Evolutionary conservation across 2,329 filamentous ascomycete genomes (phyloP), one percentile per base, ranked within the genome.

Genomic region (Fusarium hostae): DNA sequence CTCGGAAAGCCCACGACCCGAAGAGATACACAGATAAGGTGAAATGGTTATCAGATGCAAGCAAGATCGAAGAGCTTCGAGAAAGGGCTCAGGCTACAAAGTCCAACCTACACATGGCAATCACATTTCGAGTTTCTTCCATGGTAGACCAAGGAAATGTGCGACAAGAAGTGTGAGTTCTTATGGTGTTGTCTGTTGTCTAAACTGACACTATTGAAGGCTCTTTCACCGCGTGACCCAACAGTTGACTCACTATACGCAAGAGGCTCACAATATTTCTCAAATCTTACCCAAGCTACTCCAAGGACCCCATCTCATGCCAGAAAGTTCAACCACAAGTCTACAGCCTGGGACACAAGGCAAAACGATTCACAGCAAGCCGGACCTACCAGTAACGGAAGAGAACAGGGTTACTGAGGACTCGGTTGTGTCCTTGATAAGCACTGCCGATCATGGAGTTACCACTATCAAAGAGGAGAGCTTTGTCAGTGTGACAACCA

Each of bases 101-200:
- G 5, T 34, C 15, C 1, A 37, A 66, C 0, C 24, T 73, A 0
- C 47, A 69, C 1, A 58, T 20, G 6, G 71, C 71, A 0, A 62
- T 74, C 2, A 41, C 35, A 0, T 63, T 72, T 16, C 11, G 64
- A 1, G 16, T 55, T 0, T 66, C 56, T 4, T 69, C 58, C 0
- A 72, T 66, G 24, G 44, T 73, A 1, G 58, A 59, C 18, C 18
- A 24, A 6, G 43, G 61, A 0, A 55, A 58, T 12, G 26, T 58
- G 20, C 59, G 59, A 1, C 71, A 72, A 4, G 68, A 70, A 43
- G 43, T 58, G 61, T 70, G 24, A 59, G 71, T 66, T 8, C 0
- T 2, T 11, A 11, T 1, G 9, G 6, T 9, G 0, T 3, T 3
- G 8, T 18, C 9, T 1, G 0, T 4, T 16, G 16, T n/a, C 18